Evolutionary conservation across 2,329 filamentous ascomycete species (phyloP).

Genomic region (Trichoderma sp.): DNA sequence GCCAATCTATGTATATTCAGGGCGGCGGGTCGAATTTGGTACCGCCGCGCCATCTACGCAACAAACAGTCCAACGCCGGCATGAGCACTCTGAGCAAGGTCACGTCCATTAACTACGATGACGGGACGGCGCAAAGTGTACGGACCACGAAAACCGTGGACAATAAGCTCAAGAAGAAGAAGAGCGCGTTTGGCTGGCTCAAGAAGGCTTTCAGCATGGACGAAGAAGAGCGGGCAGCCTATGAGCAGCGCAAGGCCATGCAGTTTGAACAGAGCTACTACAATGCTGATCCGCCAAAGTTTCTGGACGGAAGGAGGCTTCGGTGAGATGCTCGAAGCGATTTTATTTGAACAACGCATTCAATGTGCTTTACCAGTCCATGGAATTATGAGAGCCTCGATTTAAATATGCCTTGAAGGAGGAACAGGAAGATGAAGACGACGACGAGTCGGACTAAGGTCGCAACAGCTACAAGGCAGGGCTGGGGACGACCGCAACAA

Average conservation of each 20-base stretch:
- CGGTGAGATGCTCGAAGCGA: slow-evolving; percentile 20
- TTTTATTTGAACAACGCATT: not conserved
- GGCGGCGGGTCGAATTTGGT: slow-evolving; percentile 29
- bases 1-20: slow-evolving; percentile 29
- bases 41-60: slow-evolving; percentile 42
- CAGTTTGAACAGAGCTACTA: slow-evolving; percentile 49
- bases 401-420: not conserved
- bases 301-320: slow-evolving; percentile 54
- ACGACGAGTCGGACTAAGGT: not conserved
- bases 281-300: slow-evolving; percentile 49
- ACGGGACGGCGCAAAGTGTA: slow-evolving; percentile 30
- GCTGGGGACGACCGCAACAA: not conserved
- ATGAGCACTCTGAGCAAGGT: slow-evolving; percentile 59
- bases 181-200: slow-evolving; percentile 65
- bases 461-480: not conserved
- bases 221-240: slow-evolving; percentile 59
- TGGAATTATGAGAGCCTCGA: not conserved
- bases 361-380: not conserved
- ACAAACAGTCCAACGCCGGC: slow-evolving; percentile 52
- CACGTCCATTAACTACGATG: slow-evolving; percentile 45
- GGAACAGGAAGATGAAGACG: not conserved
- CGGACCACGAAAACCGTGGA: slow-evolving; percentile 31
- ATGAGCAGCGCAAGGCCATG: slow-evolving; percentile 53
- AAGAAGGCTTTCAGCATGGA: slow-evolving; percentile 66
- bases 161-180: slow-evolving; percentile 60